These are phyloP conservation scores for Naganishia onofrii DNA, from an alignment of 768 basidiomycete species.

Conservation along the genomic window DNA sequence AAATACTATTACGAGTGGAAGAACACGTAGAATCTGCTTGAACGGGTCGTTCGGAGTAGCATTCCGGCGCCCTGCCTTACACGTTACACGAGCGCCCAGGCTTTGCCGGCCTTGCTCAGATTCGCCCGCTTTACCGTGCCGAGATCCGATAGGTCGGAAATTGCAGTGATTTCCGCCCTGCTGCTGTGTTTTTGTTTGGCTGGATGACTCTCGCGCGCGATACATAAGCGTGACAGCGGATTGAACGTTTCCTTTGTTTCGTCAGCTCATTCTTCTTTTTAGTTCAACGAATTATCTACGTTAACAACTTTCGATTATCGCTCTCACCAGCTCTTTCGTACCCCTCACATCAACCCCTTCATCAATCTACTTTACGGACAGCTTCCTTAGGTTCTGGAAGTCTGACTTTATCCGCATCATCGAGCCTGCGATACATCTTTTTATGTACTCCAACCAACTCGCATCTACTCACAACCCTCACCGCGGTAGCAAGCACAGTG, in stretches of 20 bases:
- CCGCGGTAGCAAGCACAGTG: conserved; percentile 81
- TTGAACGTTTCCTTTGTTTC: neutral
- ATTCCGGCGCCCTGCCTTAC: neutral
- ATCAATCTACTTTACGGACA: conserved; percentile 2
- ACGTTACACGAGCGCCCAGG: neutral
- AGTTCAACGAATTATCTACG: conserved; percentile 1
- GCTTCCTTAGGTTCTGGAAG: conserved; percentile 19
- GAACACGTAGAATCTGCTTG: conserved; percentile 2
- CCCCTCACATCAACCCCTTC: neutral
- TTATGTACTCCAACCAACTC: conserved; percentile 92
- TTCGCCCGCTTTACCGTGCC: neutral
- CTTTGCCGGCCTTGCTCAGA: neutral
- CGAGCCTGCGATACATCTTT: conserved; percentile 26
- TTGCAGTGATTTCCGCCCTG: neutral
- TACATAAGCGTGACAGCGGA: neutral
- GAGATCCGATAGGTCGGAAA: conserved; percentile 7
- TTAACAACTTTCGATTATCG: conserved; percentile 3
- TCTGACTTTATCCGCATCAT: neutral
- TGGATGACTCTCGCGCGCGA: conserved; percentile 16
- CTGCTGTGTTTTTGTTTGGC: neutral
- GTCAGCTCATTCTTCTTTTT: neutral
- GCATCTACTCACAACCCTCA: conserved; percentile 78
- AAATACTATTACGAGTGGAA: neutral
- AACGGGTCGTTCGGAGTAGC: neutral
- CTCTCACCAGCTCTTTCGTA: neutral